Evolutionary conservation across 805 yeast genomes (phyloP), one percentile per base, ranked within the genome.

Genomic region (Candida oleophila): DNA sequence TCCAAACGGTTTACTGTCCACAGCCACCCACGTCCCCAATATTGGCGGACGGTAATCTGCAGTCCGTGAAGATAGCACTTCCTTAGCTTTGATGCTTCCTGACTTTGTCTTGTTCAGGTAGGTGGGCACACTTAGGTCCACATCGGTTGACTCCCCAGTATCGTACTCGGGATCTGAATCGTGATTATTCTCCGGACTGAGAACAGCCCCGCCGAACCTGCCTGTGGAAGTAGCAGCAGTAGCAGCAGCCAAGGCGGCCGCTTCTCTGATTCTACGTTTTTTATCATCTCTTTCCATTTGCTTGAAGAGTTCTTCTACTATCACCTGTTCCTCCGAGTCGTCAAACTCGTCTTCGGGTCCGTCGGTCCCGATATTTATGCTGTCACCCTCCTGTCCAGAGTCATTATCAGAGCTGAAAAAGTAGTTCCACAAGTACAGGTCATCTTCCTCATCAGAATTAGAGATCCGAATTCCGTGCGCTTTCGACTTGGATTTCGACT

Each of bases 131-230:
- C 84, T 76, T n/a, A 81, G 77, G 60, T 92, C 98, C 51, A 89
- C 97, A 64, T 92, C 99, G 0, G 99, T 94, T 14, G 96, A 88
- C 56, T 91, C 97, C 38, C 94, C 96, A 54, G 87, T 85, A 46
- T 78, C 80, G 51, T 69, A 68, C 4, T 57, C 69, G 18, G 61
- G 64, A 25, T 70, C 75, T 8, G 32, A 22, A 5, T 22, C 30
- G 7, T 36, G 39, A n/a, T 55, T 53, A 25, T 25, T 25, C 30
- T 64, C 61, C 22, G 49, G 60, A 16, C 39, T 36, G 39, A 36
- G 39, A 9, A 36, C 39, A n/a, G 41, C 41, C 3, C 41, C 41
- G 16, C 32, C 14, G 41, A 18, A 20, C 14, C 21, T 36, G 8
- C 39, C 39, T 8, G 41, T 21, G 32, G 41, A 38, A 9, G 22